These are phyloP conservation scores for Sclerotiophoma versabilis DNA, from an alignment of 2,329 filamentous ascomycete genomes.

Conservation along the genomic window DNA sequence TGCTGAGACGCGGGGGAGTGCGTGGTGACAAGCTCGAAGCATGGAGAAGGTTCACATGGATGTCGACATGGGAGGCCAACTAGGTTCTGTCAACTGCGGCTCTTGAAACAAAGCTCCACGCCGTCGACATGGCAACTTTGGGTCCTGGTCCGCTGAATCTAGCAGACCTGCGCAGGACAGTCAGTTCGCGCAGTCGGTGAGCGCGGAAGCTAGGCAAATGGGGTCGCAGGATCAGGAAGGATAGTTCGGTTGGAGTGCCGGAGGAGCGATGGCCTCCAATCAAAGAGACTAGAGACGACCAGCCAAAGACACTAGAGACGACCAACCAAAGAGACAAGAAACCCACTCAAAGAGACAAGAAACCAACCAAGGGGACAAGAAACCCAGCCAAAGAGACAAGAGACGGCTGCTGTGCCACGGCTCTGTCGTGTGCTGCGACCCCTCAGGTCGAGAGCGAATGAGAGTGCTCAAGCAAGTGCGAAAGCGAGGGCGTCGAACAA, in stretches of 20 bases:
- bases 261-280: slow-evolving; percentile 4
- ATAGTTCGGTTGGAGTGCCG: slow-evolving; percentile 12
- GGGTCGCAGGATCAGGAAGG: slow-evolving; percentile 8
- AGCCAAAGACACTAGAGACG: too few species aligned
- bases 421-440: slow-evolving; percentile 11
- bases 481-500: background rate
- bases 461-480: background rate
- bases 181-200: slow-evolving; percentile 8
- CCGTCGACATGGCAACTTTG: slow-evolving; percentile 16
- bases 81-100: slow-evolving; percentile 3
- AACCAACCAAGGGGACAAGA: too few species aligned
- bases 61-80: background rate
- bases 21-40: slow-evolving; percentile 1
- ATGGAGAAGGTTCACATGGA: background rate
- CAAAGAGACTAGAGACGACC: background rate
- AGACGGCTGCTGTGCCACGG: slow-evolving; percentile 17
- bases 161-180: slow-evolving; percentile 7
- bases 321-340: too few species aligned
- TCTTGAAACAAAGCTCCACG: slow-evolving; percentile 5
- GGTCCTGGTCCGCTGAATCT: slow-evolving; percentile 2
- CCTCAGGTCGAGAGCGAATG: slow-evolving; percentile 2
- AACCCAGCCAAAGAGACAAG: background rate
- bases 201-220: slow-evolving; percentile 19
- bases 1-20: slow-evolving; percentile 15
- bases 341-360: too few species aligned